These are phyloP conservation scores for Marchantia paleacea DNA, from an alignment of 225 moss, liverwort and hornwort genomes.

Conservation along the genomic window DNA sequence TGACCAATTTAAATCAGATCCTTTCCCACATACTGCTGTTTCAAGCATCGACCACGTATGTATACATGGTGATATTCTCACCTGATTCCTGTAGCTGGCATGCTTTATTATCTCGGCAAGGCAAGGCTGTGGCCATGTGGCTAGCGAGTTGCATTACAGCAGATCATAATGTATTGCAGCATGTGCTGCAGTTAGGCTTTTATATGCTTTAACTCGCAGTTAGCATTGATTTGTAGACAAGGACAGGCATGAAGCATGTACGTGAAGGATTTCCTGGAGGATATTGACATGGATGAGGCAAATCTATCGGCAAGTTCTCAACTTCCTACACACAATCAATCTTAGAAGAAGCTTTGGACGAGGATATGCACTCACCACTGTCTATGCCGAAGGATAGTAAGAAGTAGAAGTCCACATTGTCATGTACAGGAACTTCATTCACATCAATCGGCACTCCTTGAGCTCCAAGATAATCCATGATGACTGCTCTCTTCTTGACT, in stretches of 20 bases:
- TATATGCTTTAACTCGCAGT: no score
- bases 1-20: no score
- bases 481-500: background rate
- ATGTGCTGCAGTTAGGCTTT: no score
- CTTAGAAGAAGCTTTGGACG: background rate
- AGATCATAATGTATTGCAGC: no score
- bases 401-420: conserved; percentile 11
- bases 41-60: no score
- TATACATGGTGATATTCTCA: no score
- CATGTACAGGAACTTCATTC: background rate
- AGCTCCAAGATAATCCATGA: background rate
- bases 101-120: no score
- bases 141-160: no score
- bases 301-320: background rate
- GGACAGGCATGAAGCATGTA: background rate
- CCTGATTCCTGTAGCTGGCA: no score
- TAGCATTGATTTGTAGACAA: no score
- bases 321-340: background rate
- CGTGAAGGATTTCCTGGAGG: background rate
- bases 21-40: no score
- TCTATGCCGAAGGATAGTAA: conserved; percentile 21
- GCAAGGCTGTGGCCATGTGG: no score
- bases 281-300: background rate
- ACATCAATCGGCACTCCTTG: background rate
- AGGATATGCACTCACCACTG: background rate